Evolutionary conservation across 768 basidiomycete species (phyloP), one percentile per base, ranked within the genome.

Genomic region (Tulasnella sp.): DNA sequence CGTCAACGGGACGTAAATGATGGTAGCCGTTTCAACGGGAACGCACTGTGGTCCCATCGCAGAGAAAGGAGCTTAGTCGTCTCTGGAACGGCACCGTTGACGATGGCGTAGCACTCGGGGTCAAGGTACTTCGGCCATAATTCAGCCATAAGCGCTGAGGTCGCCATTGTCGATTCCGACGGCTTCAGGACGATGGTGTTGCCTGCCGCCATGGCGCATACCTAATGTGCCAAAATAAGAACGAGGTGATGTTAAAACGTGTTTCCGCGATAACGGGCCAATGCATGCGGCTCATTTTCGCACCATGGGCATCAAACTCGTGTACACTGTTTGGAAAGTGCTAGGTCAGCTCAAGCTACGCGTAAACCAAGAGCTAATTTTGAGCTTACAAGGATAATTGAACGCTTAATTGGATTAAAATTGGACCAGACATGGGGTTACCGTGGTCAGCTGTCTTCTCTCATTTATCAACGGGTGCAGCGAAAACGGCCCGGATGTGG

Each of bases 91-190:
- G 81, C 86, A 19, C 91, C 92, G 75, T 90, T 87, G 34, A 93
- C 85, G 39, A 94, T 83, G 9, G 86, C 82, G n/a, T 87, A 83
- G 5, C 90, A 77, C 35, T 87, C 84, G 0, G 82, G 79, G 78
- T 95, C 94, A 72, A 95, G 75, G 76, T 95, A 95, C 77, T 90
- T 87, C 1, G 87, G 87, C 5, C 92, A 42, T 6, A 94, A 84
- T 75, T 92, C 88, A 0, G 88, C 84, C 16, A 93, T 77, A 12
- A 94, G 83, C 7, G 83, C 76, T 42, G 85, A 86, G 4, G 82
- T 81, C 0, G 85, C 83, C 0, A 88, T 86, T 0, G 86, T 81
- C 4, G 86, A 80, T 77, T 95, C 94, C 1, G 94, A 90, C 0
- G 91, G 91, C 78, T 95, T 95, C 65, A 94, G 63, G 5, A 89